phyloP scores from a whole-genome alignment of 2,329 filamentous ascomycete species.

The Xylariales sp. region DNA sequence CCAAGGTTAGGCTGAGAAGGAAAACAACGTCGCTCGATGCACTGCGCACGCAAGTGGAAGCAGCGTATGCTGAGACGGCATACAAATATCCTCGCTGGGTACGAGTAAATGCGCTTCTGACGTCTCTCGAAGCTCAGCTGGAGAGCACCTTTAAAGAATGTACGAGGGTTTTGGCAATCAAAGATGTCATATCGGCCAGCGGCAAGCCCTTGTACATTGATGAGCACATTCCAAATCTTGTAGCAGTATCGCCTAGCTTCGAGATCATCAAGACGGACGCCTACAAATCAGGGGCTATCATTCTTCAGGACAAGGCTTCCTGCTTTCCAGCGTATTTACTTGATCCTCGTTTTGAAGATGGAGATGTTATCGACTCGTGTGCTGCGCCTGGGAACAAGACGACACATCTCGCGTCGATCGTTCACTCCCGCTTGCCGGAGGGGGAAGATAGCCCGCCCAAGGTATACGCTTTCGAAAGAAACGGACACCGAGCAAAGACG shows the following conservation, averaged over 20 bases:
- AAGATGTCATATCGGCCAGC: slow-evolving; percentile 44
- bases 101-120: slow-evolving; percentile 75
- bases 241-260: slow-evolving; percentile 68
- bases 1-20: slow-evolving; percentile 68
- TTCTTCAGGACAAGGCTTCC: slow-evolving; percentile 93
- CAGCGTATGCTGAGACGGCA: slow-evolving; percentile 42
- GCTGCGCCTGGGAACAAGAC: slow-evolving; percentile 97
- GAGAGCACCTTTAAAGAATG: slow-evolving; percentile 67
- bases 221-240: slow-evolving; percentile 72
- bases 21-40: slow-evolving; percentile 64
- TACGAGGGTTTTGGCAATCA: slow-evolving; percentile 48
- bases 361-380: slow-evolving; percentile 85
- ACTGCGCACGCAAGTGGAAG: slow-evolving; percentile 55
- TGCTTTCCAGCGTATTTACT: slow-evolving; percentile 93
- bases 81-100: slow-evolving; percentile 80
- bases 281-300: slow-evolving; percentile 73
- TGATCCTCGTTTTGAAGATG: slow-evolving; percentile 60
- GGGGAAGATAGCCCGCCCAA: slow-evolving; percentile 28
- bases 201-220: slow-evolving; percentile 66
- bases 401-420: slow-evolving; percentile 79
- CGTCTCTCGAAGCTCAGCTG: slow-evolving; percentile 67
- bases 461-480: slow-evolving; percentile 79
- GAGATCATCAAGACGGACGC: slow-evolving; percentile 70
- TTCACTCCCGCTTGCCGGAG: slow-evolving; percentile 41
- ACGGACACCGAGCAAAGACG: slow-evolving; percentile 64